Percentiles rank a stretch among this genome's conserved stretches.
phyloP scores from a whole-genome alignment of 768 basidiomycete genomes.

The Boletales sp. region DNA sequence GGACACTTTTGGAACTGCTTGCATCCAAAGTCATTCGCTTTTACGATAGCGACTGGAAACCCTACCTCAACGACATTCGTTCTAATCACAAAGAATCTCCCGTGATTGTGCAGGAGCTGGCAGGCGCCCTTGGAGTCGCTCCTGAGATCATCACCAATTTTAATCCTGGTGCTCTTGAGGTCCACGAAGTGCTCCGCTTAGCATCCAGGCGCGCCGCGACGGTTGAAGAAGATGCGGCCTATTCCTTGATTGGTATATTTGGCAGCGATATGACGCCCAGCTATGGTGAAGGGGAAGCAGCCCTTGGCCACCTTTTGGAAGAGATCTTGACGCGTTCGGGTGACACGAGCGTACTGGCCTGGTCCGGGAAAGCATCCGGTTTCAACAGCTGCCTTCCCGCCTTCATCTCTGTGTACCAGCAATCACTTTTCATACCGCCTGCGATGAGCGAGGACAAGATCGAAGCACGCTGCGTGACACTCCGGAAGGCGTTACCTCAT shows the following conservation, averaged over 20 bases:
- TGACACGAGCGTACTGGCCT: slow-evolving; percentile 3
- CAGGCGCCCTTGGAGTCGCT: slow-evolving; percentile 2
- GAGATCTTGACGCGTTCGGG: slow-evolving; percentile 4
- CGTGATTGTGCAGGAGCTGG: slow-evolving; percentile 4
- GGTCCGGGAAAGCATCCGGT: slow-evolving; percentile 3
- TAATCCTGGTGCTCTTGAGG: neutral
- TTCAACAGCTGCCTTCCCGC: slow-evolving; percentile 9
- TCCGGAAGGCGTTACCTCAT: neutral
- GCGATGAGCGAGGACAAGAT: neutral
- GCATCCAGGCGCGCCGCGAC: slow-evolving; percentile 7
- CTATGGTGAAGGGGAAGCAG: slow-evolving; percentile 9
- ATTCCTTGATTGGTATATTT: slow-evolving; percentile 8
- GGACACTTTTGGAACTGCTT: slow-evolving; percentile 11
- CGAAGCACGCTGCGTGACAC: neutral
- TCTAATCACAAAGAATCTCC: slow-evolving; percentile 11
- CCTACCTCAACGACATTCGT: slow-evolving; percentile 2
- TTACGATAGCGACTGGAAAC: slow-evolving; percentile 9
- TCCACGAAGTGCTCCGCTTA: slow-evolving; percentile 4
- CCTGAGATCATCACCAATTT: slow-evolving; percentile 7
- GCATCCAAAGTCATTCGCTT: slow-evolving; percentile 11
- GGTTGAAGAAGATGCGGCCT: slow-evolving; percentile 5
- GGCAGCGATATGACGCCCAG: slow-evolving; percentile 3
- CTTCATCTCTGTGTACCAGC: slow-evolving; percentile 2
- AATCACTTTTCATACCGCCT: neutral
- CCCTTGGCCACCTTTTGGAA: slow-evolving; percentile 9